phyloP scores from a whole-genome alignment of 768 basidiomycete genomes.

The Myochromella boudieri region DNA sequence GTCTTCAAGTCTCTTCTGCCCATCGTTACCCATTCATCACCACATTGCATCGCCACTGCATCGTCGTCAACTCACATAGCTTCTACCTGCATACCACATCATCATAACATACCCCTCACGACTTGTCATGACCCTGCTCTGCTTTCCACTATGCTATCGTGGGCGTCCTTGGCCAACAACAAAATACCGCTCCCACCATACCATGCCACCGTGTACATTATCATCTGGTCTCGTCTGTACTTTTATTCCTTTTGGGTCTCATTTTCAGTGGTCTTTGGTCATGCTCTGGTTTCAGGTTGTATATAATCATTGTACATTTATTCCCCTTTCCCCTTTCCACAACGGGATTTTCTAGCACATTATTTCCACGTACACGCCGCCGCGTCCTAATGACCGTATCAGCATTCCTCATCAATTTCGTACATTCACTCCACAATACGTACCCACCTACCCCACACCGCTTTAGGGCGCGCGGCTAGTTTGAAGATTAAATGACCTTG shows the following conservation, averaged over 20 bases:
- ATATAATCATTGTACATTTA: slow-evolving; percentile 16
- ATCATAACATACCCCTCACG: slow-evolving; percentile 3
- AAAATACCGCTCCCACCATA: slow-evolving; percentile 9
- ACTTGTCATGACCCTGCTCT: slow-evolving; percentile 8
- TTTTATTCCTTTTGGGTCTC: slow-evolving; percentile 6
- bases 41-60: slow-evolving; percentile 9
- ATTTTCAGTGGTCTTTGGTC: slow-evolving; percentile 6
- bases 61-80: slow-evolving; percentile 8
- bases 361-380: slow-evolving; percentile 12
- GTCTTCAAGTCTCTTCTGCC: background rate
- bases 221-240: slow-evolving; percentile 7
- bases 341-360: slow-evolving; percentile 1
- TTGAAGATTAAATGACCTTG: slow-evolving; percentile 4
- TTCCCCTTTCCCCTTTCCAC: slow-evolving; percentile 3
- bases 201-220: background rate
- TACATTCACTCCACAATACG: slow-evolving; percentile 1
- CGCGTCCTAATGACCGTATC: slow-evolving; percentile 7
- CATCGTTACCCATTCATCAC: slow-evolving; percentile 7
- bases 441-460: background rate
- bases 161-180: background rate
- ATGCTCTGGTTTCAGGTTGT: slow-evolving; percentile 14
- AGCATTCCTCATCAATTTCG: background rate
- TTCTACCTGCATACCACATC: slow-evolving; percentile 11
- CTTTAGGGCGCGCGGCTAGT: slow-evolving; percentile 7
- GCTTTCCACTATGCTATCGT: slow-evolving; percentile 11